Conservation (phyloP, 768 basidiomycete species). For the Neoboletus brunneissimus region DNA sequence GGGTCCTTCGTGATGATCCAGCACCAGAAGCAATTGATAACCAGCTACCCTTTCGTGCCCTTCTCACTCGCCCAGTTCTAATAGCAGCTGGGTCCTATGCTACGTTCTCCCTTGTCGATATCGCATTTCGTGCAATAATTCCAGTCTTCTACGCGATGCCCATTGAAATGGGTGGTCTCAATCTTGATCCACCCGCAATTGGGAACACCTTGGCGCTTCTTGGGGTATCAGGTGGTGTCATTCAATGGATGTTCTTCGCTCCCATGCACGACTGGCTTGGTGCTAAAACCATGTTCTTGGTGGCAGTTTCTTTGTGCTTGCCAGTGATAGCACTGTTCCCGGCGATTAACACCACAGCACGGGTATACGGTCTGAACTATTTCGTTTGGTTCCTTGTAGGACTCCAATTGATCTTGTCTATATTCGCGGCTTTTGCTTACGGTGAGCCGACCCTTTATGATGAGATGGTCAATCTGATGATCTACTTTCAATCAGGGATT, state of each 20-base stretch:
- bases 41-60: conserved; percentile 45
- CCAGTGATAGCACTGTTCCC: conserved; percentile 47
- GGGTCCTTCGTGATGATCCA: background rate
- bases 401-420: conserved; percentile 45
- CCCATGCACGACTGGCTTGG: conserved; percentile 54
- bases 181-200: conserved; percentile 28
- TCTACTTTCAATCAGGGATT: conserved; percentile 41
- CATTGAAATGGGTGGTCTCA: conserved; percentile 30
- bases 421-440: conserved; percentile 49
- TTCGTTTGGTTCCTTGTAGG: conserved; percentile 50
- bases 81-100: conserved; percentile 62
- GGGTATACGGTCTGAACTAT: conserved; percentile 36
- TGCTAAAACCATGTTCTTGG: conserved; percentile 54
- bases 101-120: conserved; percentile 57
- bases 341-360: conserved; percentile 37
- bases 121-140: conserved; percentile 49
- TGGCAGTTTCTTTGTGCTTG: conserved; percentile 45
- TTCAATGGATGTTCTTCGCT: conserved; percentile 64
- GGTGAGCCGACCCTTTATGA: conserved; percentile 38
- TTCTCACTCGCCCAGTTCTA: conserved; percentile 52
- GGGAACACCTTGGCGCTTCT: conserved; percentile 25
- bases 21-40: background rate
- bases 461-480: background rate
- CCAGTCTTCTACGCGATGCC: conserved; percentile 35
- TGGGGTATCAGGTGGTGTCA: conserved; percentile 36